These are phyloP conservation scores for Corchorus olitorius DNA, from an alignment of 345 rosid species.

Conservation along the genomic window DNA sequence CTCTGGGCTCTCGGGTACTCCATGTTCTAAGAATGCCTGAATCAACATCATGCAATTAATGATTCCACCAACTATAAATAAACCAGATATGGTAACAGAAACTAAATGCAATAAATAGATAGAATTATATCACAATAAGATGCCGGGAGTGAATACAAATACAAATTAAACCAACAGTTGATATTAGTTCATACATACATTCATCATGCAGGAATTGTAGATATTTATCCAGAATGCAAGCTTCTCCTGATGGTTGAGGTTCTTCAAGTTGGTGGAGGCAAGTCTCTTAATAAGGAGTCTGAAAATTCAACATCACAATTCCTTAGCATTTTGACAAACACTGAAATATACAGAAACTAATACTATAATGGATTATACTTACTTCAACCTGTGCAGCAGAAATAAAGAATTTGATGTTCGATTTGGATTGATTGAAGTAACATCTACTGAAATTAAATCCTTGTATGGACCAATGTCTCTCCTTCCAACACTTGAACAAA, in stretches of 20 bases:
- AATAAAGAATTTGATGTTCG: slow-evolving; percentile 54
- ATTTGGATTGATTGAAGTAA: slow-evolving; percentile 47
- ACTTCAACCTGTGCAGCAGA: slow-evolving; percentile 70
- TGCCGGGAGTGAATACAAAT: not conserved
- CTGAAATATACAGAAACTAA: not conserved
- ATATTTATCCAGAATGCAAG: slow-evolving; percentile 94
- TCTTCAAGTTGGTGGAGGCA: slow-evolving; percentile 51
- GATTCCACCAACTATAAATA: slow-evolving; percentile 1
- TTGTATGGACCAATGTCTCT: slow-evolving; percentile 73
- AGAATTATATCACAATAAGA: too few species aligned
- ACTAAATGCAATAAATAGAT: not conserved
- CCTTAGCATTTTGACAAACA: not conserved
- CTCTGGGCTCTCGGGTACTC: slow-evolving; percentile 69
- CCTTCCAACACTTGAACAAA: slow-evolving; percentile 48
- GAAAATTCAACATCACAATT: slow-evolving; percentile 24
- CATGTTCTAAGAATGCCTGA: slow-evolving; percentile 78
- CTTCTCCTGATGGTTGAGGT: slow-evolving; percentile 80
- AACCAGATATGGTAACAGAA: not conserved
- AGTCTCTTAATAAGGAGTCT: slow-evolving; percentile 67
- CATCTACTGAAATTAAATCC: slow-evolving; percentile 50
- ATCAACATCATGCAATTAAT: slow-evolving; percentile 20
- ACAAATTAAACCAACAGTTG: not conserved
- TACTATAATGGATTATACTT: slow-evolving; percentile 24
- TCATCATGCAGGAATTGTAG: slow-evolving; percentile 92
- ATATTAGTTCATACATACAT: slow-evolving; percentile 43